Evolutionary conservation across 495 filamentous ascomycete species (phyloP).

Genomic region (Podospora fimiseda): DNA sequence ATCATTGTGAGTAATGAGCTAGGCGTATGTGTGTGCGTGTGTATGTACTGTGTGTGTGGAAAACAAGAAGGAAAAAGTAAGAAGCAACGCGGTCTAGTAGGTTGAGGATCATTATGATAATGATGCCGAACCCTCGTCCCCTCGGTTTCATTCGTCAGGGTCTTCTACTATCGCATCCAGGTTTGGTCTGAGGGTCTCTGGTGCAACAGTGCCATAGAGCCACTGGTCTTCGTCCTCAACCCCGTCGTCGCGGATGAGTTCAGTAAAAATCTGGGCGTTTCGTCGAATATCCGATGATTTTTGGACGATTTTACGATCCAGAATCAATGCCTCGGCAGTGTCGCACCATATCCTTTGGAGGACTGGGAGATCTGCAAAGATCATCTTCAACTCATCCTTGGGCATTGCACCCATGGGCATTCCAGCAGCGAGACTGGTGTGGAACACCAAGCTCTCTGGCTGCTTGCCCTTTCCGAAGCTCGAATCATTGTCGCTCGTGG

Average conservation of each 20-base stretch:
- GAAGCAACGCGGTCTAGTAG: too few species aligned
- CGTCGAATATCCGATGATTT: slow-evolving; percentile 46
- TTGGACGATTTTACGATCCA: slow-evolving; percentile 48
- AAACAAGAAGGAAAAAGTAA: too few species aligned
- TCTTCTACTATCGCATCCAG: slow-evolving; percentile 45
- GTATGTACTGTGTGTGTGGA: too few species aligned
- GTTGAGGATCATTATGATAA: not conserved
- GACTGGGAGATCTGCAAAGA: slow-evolving; percentile 44
- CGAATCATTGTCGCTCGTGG: not conserved
- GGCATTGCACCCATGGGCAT: slow-evolving; percentile 47
- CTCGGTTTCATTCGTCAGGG: slow-evolving; percentile 26
- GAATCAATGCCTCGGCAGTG: slow-evolving; percentile 49
- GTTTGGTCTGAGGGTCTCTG: slow-evolving; percentile 39
- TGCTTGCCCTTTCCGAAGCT: slow-evolving; percentile 5
- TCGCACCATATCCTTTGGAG: slow-evolving; percentile 47
- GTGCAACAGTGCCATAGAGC: slow-evolving; percentile 40
- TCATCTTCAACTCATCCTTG: slow-evolving; percentile 38
- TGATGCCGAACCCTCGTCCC: too few species aligned
- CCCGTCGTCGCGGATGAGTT: slow-evolving; percentile 48
- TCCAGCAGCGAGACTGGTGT: slow-evolving; percentile 46
- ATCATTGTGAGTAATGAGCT: too few species aligned
- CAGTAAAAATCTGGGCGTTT: slow-evolving; percentile 45
- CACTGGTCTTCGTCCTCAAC: slow-evolving; percentile 48
- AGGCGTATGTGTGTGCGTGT: too few species aligned
- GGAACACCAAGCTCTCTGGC: slow-evolving; percentile 39